phyloP scores from a whole-genome alignment of 2,329 filamentous ascomycete genomes.

The Trichoderma citrinoviride region DNA sequence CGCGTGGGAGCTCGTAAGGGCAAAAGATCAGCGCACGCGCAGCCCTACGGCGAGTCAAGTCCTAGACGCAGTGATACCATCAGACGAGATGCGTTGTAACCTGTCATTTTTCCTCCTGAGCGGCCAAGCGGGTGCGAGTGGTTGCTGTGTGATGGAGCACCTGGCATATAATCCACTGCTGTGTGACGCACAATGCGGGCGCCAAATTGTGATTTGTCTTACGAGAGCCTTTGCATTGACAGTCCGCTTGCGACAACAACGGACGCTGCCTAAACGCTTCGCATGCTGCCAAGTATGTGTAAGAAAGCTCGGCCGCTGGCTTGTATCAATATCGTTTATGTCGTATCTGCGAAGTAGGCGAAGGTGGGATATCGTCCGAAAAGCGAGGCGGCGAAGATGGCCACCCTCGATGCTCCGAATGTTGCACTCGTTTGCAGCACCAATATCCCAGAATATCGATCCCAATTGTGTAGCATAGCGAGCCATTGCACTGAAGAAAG shows the following conservation, averaged over 20 bases:
- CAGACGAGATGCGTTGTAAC: not conserved
- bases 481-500: not conserved
- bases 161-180: not conserved
- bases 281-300: not conserved
- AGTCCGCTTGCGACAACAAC: not conserved
- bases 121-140: not conserved
- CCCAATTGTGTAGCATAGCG: not conserved
- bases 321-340: not conserved
- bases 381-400: not conserved
- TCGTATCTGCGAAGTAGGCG: not conserved
- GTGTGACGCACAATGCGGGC: not conserved
- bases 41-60: slow-evolving; percentile 5
- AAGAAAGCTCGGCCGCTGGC: not conserved
- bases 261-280: not conserved
- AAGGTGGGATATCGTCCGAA: not conserved
- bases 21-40: not conserved
- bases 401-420: not conserved
- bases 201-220: not conserved
- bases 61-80: not conserved
- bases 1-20: not conserved
- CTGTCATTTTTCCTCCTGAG: not conserved
- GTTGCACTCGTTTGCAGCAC: not conserved
- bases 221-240: not conserved
- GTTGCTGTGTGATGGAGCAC: not conserved
- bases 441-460: not conserved